phyloP scores from a whole-genome alignment of 306 rosid species.

The Prunus kanzakura region DNA sequence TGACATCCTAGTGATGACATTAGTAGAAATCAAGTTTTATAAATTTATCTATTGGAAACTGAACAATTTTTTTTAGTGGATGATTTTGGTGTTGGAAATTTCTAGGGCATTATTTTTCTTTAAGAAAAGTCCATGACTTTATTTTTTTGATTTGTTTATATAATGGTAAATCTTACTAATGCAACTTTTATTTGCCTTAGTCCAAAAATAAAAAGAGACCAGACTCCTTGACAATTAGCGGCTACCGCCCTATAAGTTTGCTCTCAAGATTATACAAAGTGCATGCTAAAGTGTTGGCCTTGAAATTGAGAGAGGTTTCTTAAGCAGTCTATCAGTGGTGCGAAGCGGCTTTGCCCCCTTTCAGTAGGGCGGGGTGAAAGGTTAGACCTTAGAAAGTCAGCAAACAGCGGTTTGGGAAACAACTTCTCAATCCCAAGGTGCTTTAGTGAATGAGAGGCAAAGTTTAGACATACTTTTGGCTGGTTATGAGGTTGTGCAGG shows the following conservation, averaged over 20 bases:
- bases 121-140: background rate
- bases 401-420: too few relatives aligned
- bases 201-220: too few relatives aligned
- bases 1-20: background rate
- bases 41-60: background rate
- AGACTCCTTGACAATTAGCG: too few relatives aligned
- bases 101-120: background rate
- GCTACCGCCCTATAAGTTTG: too few relatives aligned
- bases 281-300: background rate
- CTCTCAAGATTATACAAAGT: background rate
- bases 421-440: background rate
- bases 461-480: background rate
- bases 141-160: background rate
- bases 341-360: too few relatives aligned
- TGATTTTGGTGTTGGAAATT: background rate
- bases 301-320: background rate
- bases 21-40: background rate
- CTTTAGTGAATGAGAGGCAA: background rate
- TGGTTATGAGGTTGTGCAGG: background rate
- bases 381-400: too few relatives aligned
- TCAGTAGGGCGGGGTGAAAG: too few relatives aligned
- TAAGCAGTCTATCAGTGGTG: too few relatives aligned
- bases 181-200: too few relatives aligned
- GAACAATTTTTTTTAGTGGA: background rate
- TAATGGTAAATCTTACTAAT: background rate